Evolutionary conservation across 2,329 filamentous ascomycete species (phyloP).

Genomic region (Colletotrichum tabaci): DNA sequence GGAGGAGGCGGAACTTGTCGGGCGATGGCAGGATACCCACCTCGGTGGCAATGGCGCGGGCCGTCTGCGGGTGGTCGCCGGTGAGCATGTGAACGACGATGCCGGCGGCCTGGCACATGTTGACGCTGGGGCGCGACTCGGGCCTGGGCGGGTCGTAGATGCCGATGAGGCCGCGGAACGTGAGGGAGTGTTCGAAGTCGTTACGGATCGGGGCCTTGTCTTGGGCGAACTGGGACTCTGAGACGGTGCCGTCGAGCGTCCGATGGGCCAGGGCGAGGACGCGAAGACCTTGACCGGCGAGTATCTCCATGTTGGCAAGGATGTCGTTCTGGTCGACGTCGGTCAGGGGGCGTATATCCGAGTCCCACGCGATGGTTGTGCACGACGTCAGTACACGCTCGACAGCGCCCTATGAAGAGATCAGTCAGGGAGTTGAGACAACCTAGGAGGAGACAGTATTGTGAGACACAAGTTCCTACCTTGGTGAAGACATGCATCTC

Average conservation of each 20-base stretch:
- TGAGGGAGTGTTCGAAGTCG: conserved; percentile 72
- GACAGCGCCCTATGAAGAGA: conserved; percentile 67
- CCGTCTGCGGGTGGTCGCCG: conserved; percentile 77
- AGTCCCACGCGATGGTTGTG: conserved; percentile 62
- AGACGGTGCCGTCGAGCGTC: conserved; percentile 47
- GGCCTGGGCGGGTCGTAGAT: conserved; percentile 81
- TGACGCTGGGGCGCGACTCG: conserved; percentile 74
- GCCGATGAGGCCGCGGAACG: conserved; percentile 78
- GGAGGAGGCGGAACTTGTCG: conserved; percentile 68
- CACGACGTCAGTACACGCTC: conserved; percentile 78
- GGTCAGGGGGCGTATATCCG: conserved; percentile 63
- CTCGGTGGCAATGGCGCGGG: conserved; percentile 74
- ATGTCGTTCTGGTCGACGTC: conserved; percentile 69
- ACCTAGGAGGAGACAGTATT: too few species aligned
- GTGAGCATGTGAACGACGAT: conserved; percentile 80
- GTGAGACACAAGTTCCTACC: conserved; percentile 65
- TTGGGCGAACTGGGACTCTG: conserved; percentile 54
- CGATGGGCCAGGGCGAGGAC: conserved; percentile 76
- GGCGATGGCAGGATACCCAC: conserved; percentile 73
- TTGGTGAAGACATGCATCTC: conserved; percentile 71
- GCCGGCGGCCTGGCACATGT: conserved; percentile 71
- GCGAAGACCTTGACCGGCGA: conserved; percentile 77
- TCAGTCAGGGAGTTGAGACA: too few species aligned
- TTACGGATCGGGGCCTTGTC: conserved; percentile 65
- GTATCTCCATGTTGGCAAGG: conserved; percentile 77